These are phyloP conservation scores for Miscanthus sacchariflorus DNA, from an alignment of 202 grass and related monocot species.

Conservation along the genomic window DNA sequence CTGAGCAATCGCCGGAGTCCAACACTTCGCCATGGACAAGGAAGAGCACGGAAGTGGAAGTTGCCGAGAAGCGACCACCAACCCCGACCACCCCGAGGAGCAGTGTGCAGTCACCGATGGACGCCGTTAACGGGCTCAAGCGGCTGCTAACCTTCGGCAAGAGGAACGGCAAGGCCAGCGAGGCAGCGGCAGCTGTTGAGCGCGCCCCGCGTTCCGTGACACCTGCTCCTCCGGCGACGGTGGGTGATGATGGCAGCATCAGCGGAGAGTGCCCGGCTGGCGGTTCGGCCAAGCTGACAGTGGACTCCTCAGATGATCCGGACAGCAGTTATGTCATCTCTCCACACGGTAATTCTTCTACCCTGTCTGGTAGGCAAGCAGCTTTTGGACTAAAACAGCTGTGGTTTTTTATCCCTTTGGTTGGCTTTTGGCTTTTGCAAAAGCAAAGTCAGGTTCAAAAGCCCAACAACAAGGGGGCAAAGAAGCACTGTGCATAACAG, in stretches of 20 bases:
- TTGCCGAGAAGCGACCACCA: conserved; percentile 6
- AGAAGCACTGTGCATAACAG: not conserved
- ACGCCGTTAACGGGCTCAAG: conserved; percentile 63
- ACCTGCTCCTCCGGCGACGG: not conserved
- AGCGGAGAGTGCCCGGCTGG: not conserved
- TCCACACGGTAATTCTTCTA: conserved; percentile 46
- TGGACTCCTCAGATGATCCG: conserved; percentile 28
- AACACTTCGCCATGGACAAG: conserved; percentile 27
- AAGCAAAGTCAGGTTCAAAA: too few relatives aligned
- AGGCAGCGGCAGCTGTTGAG: conserved; percentile 28
- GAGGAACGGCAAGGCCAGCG: conserved; percentile 50
- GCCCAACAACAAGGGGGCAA: too few relatives aligned
- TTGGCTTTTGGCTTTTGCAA: too few relatives aligned
- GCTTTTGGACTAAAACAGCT: not conserved
- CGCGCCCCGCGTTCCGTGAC: conserved; percentile 4
- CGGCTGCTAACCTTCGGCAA: conserved; percentile 71
- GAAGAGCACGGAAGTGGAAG: conserved; percentile 52
- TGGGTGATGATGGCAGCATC: not conserved
- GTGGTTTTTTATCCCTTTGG: not conserved
- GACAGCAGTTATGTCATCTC: conserved; percentile 32
- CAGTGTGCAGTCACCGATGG: conserved; percentile 51
- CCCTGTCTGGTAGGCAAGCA: not conserved
- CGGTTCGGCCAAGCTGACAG: not conserved
- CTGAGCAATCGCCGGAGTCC: conserved; percentile 48
- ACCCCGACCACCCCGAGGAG: conserved; percentile 36